Conservation (phyloP, 2,329 filamentous ascomycete genomes). For the Talaromyces sp. region DNA sequence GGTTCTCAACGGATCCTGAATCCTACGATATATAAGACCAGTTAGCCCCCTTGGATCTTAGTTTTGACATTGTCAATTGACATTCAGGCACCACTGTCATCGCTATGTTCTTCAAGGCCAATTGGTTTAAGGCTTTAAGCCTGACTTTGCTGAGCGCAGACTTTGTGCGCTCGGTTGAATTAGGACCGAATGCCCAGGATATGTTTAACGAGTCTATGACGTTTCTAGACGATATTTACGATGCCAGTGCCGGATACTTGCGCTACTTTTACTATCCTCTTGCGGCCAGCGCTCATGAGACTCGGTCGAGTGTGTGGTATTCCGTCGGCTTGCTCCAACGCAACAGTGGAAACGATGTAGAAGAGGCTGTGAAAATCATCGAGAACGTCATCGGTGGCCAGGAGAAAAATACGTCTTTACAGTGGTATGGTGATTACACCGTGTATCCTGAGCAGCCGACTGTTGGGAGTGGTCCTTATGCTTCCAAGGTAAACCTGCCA, state of each 20-base stretch:
- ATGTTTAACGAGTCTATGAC: slow-evolving; percentile 50
- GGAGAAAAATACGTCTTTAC: slow-evolving; percentile 46
- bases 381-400: slow-evolving; percentile 50
- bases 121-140: slow-evolving; percentile 1
- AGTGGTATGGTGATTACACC: slow-evolving; percentile 46
- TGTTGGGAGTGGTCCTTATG: slow-evolving; percentile 48
- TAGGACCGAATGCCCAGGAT: slow-evolving; percentile 25
- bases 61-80: background rate
- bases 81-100: background rate
- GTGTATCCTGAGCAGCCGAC: slow-evolving; percentile 47
- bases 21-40: background rate
- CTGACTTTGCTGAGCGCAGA: slow-evolving; percentile 6
- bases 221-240: slow-evolving; percentile 54
- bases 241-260: slow-evolving; percentile 48
- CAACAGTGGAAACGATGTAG: slow-evolving; percentile 46
- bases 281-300: slow-evolving; percentile 49
- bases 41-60: background rate
- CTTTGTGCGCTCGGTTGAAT: slow-evolving; percentile 1
- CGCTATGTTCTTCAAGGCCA: slow-evolving; percentile 6
- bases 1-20: background rate
- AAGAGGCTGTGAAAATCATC: slow-evolving; percentile 51
- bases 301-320: slow-evolving; percentile 56
- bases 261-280: slow-evolving; percentile 38
- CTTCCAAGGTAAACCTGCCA: slow-evolving; percentile 19
- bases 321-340: slow-evolving; percentile 54